Base-by-base conservation (phyloP, 345 rosid genomes). In the Passiflora organensis region DNA sequence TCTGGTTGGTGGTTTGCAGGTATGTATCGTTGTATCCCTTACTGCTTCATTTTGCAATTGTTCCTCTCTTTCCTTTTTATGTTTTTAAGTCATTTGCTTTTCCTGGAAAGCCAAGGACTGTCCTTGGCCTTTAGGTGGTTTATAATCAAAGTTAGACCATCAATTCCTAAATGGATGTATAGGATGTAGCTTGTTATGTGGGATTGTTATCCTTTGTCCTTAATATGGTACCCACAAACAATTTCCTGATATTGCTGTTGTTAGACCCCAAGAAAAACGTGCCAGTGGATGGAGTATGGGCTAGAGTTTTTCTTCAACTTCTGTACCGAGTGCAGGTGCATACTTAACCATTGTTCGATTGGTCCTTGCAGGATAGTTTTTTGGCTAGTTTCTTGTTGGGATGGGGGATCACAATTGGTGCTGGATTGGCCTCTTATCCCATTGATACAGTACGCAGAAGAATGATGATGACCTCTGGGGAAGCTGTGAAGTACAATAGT, bases 391-490 rank as follows among this genome's bases (percentile, higher is more conserved):
- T 63, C 48, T 36, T 53, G 13, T 25, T 62, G 5, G 65, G 53
- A 38, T 58, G 63, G 59, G 68, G 60, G 22, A 41, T 59, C 28
- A 48, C 56, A 45, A 69, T 46, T 14, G 63, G 60, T 58, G 60
- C 68, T 20, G 50, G 51, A 9, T 25, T 72, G 59, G 66, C 55
- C 6, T 38, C 66, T 1, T 67, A 72, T 28, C 72, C 73, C 2
- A 44, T 72, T 21, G 70, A 72, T 45, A 67, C 64, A 0, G 60
- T 67, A 18, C 43, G 53, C 2, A 32, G 60, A 63, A 67, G 77
- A 42, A 63, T 63, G 77, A 67, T 72, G 77, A 67, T 72, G 77
- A 72, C 70, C 4, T 67, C 72, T 18, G 71, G 73, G 14, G 78
- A 73, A 65, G 67, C 67, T 32, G 58, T 64, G 19, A 68, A 60